Conservation (phyloP, 495 filamentous ascomycete genomes). For the Xylaria telfairii region DNA sequence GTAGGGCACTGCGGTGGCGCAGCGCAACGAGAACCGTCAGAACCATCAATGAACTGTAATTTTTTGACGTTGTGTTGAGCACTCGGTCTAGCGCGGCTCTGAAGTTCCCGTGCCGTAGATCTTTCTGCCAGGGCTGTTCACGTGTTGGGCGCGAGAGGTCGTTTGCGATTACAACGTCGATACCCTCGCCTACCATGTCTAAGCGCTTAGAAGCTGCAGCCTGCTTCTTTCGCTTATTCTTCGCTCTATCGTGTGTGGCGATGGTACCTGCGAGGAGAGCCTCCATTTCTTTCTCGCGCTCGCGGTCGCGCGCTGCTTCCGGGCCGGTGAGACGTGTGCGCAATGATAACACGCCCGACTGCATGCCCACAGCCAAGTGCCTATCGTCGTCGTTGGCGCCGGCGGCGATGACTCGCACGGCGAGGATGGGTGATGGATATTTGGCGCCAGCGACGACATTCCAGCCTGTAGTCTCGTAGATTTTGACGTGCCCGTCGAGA, state of each 20-base stretch:
- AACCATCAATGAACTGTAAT: slow-evolving; percentile 61
- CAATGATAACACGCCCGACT: slow-evolving; percentile 86
- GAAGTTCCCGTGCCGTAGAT: slow-evolving; percentile 81
- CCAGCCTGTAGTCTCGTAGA: slow-evolving; percentile 91
- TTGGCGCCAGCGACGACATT: slow-evolving; percentile 91
- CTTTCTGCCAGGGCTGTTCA: slow-evolving; percentile 77
- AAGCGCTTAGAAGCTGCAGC: slow-evolving; percentile 76
- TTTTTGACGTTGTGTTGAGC: slow-evolving; percentile 53
- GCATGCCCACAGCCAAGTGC: slow-evolving; percentile 92
- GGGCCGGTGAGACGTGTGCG: slow-evolving; percentile 84
- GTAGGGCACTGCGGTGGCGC: slow-evolving; percentile 84
- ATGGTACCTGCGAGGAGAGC: slow-evolving; percentile 79
- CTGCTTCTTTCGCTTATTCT: slow-evolving; percentile 70
- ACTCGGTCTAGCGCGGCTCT: slow-evolving; percentile 78
- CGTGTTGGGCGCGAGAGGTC: slow-evolving; percentile 58
- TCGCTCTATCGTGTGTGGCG: slow-evolving; percentile 69
- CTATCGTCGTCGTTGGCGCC: slow-evolving; percentile 74
- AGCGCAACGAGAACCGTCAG: slow-evolving; percentile 83
- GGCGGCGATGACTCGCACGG: slow-evolving; percentile 73
- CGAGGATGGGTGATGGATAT: slow-evolving; percentile 87
- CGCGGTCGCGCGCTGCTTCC: slow-evolving; percentile 70
- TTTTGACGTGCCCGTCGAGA: slow-evolving; percentile 94
- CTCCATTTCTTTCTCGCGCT: slow-evolving; percentile 84
- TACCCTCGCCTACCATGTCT: slow-evolving; percentile 83
- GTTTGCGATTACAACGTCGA: slow-evolving; percentile 83